phyloP scores from a whole-genome alignment of 2,329 filamentous ascomycete genomes.

The Aspergillus clavatus region DNA sequence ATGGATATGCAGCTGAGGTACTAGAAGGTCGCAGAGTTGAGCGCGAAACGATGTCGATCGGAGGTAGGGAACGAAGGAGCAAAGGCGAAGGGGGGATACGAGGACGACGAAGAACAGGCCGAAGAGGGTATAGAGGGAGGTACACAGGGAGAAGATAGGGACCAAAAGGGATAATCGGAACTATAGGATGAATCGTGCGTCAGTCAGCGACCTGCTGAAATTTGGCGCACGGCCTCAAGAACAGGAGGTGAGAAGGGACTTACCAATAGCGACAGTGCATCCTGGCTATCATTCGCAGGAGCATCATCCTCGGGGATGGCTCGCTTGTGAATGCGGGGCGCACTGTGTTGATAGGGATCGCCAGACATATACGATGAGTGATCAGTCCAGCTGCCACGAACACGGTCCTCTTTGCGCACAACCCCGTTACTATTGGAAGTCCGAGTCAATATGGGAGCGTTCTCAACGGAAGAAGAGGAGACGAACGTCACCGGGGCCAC shows the following conservation, averaged over 20 bases:
- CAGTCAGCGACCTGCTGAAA: constrained; percentile 9
- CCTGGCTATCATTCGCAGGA: constrained; percentile 27
- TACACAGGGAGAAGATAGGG: constrained; percentile 50
- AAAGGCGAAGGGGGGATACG: constrained; percentile 52
- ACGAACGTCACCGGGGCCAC: constrained; percentile 21
- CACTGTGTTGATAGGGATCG: constrained; percentile 22
- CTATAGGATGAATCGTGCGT: constrained; percentile 28
- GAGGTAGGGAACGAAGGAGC: constrained; percentile 41
- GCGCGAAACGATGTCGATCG: constrained; percentile 44
- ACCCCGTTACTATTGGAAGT: constrained; percentile 24
- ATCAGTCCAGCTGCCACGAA: constrained; percentile 29
- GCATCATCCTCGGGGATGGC: constrained; percentile 24
- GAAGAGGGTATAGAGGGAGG: constrained; percentile 52
- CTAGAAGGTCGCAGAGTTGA: constrained; percentile 50
- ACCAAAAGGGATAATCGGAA: constrained; percentile 52
- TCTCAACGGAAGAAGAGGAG: constrained; percentile 19
- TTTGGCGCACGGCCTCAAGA: not conserved
- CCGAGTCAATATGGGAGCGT: constrained; percentile 19
- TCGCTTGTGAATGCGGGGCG: constrained; percentile 25
- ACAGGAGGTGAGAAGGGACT: constrained; percentile 6
- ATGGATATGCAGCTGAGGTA: constrained; percentile 49
- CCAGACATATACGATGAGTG: constrained; percentile 34
- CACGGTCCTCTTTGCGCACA: constrained; percentile 27
- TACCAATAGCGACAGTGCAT: constrained; percentile 45
- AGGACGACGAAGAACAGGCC: constrained; percentile 49